Percentiles rank a stretch among this genome's conserved stretches.
phyloP scores from a whole-genome alignment of 148 eudicot species.

The Limonium bicolor region DNA sequence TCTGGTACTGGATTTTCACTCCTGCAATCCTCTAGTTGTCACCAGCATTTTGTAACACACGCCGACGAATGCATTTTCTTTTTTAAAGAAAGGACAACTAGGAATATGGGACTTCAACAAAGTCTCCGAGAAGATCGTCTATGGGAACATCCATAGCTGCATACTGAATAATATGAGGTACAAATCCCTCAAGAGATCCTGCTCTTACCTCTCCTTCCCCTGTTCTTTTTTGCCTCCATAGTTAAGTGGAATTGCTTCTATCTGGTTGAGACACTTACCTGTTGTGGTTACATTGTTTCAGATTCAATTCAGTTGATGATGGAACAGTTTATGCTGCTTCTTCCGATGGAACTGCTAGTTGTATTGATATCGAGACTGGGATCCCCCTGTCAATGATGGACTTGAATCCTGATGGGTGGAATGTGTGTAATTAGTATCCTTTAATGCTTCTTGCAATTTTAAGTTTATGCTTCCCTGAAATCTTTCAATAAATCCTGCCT shows the following conservation, averaged over 20 bases:
- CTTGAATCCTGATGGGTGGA: conserved; percentile 95
- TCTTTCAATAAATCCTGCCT: neutral
- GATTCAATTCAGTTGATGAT: conserved; percentile 66
- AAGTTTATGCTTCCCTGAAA: neutral
- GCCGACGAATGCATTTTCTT: neutral
- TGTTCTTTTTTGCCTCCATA: too few relatives aligned
- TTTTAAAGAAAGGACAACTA: conserved; percentile 86
- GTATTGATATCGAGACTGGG: conserved; percentile 92
- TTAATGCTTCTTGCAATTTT: neutral
- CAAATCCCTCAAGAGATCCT: conserved; percentile 1
- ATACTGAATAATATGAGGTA: conserved; percentile 88
- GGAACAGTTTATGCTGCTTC: conserved; percentile 78
- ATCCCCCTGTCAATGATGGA: conserved; percentile 57
- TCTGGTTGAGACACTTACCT: neutral
- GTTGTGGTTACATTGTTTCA: conserved; percentile 10
- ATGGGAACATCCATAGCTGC: conserved; percentile 67
- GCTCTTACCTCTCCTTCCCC: neutral
- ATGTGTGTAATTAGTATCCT: conserved; percentile 23
- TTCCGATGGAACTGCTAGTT: conserved; percentile 89
- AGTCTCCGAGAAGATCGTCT: conserved; percentile 83
- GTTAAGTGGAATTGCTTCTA: too few relatives aligned
- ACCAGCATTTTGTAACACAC: too few relatives aligned
- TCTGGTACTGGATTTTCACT: too few relatives aligned
- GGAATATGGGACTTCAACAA: conserved; percentile 90
- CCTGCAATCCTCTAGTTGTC: too few relatives aligned